These are phyloP conservation scores for Saccharum hybrid DNA, from an alignment of 202 grass and related monocot genomes.

Conservation along the genomic window DNA sequence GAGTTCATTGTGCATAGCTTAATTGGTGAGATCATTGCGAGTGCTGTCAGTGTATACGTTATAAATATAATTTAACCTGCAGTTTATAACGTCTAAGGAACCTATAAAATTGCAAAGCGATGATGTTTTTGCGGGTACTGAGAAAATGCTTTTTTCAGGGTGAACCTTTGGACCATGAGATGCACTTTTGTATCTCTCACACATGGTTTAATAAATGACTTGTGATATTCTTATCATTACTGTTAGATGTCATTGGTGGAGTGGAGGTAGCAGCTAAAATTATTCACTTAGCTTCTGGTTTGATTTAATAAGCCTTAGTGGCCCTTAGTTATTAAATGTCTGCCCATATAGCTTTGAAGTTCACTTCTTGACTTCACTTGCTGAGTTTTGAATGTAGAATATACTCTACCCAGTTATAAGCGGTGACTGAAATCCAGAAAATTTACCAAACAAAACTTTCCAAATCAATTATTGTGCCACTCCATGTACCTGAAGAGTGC, in stretches of 20 bases:
- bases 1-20: conserved; percentile 14
- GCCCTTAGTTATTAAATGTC: background rate
- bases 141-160: background rate
- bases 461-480: background rate
- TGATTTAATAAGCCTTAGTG: background rate
- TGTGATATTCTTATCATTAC: conserved; percentile 4
- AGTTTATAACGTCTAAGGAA: background rate
- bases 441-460: conserved; percentile 13
- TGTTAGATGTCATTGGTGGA: conserved; percentile 18
- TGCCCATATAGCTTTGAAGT: background rate
- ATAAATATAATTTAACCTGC: conserved; percentile 3
- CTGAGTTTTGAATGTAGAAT: background rate
- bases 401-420: conserved; percentile 20
- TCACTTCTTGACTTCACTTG: background rate
- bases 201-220: background rate
- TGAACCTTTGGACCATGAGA: background rate
- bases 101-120: background rate
- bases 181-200: background rate
- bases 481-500: background rate
- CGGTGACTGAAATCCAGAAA: background rate
- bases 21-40: background rate
- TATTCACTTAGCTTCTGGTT: background rate
- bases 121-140: background rate
- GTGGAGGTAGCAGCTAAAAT: background rate
- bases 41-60: background rate